Percentiles rank a stretch among this genome's conserved stretches.
These are phyloP conservation scores for Tillandsia leiboldiana DNA, from an alignment of 176 grass and related monocot species.

Conservation along the genomic window DNA sequence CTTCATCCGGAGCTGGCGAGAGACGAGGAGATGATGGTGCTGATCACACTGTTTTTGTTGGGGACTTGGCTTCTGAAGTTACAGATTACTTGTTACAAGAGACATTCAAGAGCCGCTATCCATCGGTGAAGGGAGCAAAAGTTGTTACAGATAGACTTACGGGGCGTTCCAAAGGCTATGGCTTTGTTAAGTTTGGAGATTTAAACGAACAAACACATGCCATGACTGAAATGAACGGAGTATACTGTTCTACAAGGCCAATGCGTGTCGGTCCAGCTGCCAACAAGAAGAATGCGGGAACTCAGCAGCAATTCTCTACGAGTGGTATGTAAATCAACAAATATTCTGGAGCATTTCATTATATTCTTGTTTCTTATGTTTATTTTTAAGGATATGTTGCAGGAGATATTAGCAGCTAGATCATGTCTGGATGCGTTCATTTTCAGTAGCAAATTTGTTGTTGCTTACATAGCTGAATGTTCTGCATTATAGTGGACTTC, in stretches of 20 bases:
- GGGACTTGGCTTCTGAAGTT: constrained; percentile 78
- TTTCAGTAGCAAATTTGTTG: constrained; percentile 6
- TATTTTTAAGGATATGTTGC: neutral
- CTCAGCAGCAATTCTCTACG: constrained; percentile 47
- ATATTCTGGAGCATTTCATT: neutral
- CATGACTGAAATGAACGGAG: constrained; percentile 90
- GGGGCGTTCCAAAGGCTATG: constrained; percentile 75
- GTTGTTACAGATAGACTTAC: constrained; percentile 67
- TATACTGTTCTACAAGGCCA: constrained; percentile 48
- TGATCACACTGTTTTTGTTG: constrained; percentile 88
- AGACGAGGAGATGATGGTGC: constrained; percentile 42
- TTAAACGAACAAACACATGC: constrained; percentile 60
- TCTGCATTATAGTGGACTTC: constrained; percentile 20
- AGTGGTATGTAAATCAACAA: constrained; percentile 20
- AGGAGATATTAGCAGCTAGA: constrained; percentile 7
- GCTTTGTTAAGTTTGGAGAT: constrained; percentile 79
- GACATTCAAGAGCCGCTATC: constrained; percentile 47
- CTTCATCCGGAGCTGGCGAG: constrained; percentile 55
- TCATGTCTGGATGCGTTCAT: constrained; percentile 14
- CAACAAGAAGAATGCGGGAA: constrained; percentile 58
- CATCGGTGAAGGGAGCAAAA: constrained; percentile 81
- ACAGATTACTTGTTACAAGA: constrained; percentile 69
- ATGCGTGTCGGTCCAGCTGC: constrained; percentile 80
- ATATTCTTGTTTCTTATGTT: neutral
- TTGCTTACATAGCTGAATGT: constrained; percentile 7